A percentile compares a stretch with the other conserved stretches of the same genome.
Conservation (phyloP, 768 basidiomycete species). For the Collybia sp. region DNA sequence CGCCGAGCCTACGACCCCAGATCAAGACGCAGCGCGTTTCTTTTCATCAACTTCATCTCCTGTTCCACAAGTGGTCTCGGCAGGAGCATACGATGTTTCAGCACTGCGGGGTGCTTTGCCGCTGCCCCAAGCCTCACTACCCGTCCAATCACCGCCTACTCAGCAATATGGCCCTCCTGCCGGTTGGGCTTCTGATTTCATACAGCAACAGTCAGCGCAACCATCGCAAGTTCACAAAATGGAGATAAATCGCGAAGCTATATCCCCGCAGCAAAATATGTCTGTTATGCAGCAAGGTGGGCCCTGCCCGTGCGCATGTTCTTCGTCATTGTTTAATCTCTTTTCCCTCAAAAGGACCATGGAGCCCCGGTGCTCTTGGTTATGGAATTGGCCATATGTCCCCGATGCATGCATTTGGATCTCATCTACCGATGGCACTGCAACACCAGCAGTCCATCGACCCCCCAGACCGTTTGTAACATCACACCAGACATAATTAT, state of each 20-base stretch:
- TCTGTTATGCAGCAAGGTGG: neutral
- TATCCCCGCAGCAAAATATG: neutral
- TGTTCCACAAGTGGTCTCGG: constrained; percentile 28
- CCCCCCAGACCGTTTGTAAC: constrained; percentile 38
- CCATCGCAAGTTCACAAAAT: neutral
- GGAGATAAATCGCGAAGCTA: constrained; percentile 1
- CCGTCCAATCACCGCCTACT: constrained; percentile 15
- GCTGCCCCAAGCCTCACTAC: constrained; percentile 11
- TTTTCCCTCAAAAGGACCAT: no score
- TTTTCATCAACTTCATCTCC: constrained; percentile 39
- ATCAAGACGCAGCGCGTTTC: constrained; percentile 69
- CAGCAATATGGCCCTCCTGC: constrained; percentile 21
- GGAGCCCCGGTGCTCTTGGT: neutral
- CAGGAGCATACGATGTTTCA: constrained; percentile 53
- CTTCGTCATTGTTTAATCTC: no score
- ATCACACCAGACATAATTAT: neutral
- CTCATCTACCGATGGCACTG: constrained; percentile 2
- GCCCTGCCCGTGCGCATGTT: no score
- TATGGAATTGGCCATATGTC: constrained; percentile 3
- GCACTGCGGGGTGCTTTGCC: constrained; percentile 49
- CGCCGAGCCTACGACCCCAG: constrained; percentile 31
- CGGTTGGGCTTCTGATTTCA: constrained; percentile 65
- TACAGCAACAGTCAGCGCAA: constrained; percentile 28
- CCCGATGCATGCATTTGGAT: constrained; percentile 4
- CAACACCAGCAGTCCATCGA: constrained; percentile 20